Conservation (phyloP, 306 rosid genomes). For the Prunus dulcis region DNA sequence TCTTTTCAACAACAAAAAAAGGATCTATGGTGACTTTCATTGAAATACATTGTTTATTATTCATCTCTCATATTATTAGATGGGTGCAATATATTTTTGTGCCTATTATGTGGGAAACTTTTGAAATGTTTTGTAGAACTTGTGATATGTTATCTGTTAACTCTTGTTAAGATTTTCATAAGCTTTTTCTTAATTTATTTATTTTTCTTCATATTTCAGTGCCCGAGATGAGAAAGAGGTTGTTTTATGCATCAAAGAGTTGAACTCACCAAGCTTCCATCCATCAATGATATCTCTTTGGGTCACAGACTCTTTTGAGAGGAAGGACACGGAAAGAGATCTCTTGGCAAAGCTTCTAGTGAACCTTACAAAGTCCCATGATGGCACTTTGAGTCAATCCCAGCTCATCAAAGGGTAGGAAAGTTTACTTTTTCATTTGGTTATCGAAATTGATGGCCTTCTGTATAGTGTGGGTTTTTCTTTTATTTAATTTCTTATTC, state of each 20-base stretch:
- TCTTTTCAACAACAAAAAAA: neutral
- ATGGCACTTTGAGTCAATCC: conserved; percentile 47
- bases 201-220: conserved; percentile 39
- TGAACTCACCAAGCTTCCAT: conserved; percentile 79
- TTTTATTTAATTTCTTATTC: neutral
- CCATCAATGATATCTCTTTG: conserved; percentile 77
- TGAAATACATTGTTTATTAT: neutral
- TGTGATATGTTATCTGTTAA: neutral
- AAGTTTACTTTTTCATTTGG: neutral
- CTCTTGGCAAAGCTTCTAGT: conserved; percentile 67
- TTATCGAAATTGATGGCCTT: neutral
- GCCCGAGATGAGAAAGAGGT: conserved; percentile 80
- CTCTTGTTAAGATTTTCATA: neutral
- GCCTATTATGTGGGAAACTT: neutral
- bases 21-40: too few species aligned
- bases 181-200: neutral
- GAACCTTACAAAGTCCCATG: conserved; percentile 51
- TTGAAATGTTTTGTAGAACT: neutral
- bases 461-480: neutral
- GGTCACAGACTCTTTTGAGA: conserved; percentile 85
- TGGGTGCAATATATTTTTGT: neutral
- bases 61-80: neutral
- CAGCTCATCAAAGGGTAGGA: conserved; percentile 77
- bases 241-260: conserved; percentile 61
- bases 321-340: conserved; percentile 69